A percentile compares a stretch with the other conserved stretches of the same genome.
Evolutionary conservation across 352 stramenopile species (phyloP).

Genomic region (Globisporangium cylindrosporum): DNA sequence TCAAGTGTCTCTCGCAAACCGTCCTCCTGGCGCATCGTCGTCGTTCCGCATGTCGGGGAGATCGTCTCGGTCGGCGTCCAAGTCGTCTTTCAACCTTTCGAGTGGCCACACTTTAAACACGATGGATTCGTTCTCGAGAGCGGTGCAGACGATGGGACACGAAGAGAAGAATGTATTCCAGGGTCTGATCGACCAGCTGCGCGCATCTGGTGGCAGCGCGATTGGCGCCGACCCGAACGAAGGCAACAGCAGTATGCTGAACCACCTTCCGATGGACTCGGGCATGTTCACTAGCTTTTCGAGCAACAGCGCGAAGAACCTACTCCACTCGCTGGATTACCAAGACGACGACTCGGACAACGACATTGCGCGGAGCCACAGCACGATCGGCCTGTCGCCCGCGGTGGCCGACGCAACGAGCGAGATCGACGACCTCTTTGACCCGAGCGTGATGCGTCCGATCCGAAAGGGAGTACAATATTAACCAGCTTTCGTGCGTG

Average conservation of each 20-base stretch:
- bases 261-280: constrained; percentile 39
- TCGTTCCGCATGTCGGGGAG: constrained; percentile 52
- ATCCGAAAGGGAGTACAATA: constrained; percentile 64
- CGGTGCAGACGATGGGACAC: constrained; percentile 49
- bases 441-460: constrained; percentile 55
- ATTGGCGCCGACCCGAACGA: constrained; percentile 16
- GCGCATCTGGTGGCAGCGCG: constrained; percentile 14
- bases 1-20: constrained; percentile 64
- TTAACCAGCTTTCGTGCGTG: constrained; percentile 16
- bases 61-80: constrained; percentile 30
- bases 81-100: constrained; percentile 14
- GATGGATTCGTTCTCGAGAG: constrained; percentile 49
- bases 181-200: constrained; percentile 48
- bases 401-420: constrained; percentile 15
- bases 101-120: constrained; percentile 18
- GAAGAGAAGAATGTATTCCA: constrained; percentile 70
- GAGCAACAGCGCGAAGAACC: constrained; percentile 32
- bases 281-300: constrained; percentile 36
- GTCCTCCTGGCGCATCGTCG: constrained; percentile 20
- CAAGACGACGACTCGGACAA: constrained; percentile 33
- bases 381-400: constrained; percentile 12
- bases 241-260: constrained; percentile 23
- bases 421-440: constrained; percentile 45
- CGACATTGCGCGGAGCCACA: constrained; percentile 12
- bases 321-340: constrained; percentile 40